Evolutionary conservation across 495 filamentous ascomycete species (phyloP).

Genomic region (Neurospora tetraspora): DNA sequence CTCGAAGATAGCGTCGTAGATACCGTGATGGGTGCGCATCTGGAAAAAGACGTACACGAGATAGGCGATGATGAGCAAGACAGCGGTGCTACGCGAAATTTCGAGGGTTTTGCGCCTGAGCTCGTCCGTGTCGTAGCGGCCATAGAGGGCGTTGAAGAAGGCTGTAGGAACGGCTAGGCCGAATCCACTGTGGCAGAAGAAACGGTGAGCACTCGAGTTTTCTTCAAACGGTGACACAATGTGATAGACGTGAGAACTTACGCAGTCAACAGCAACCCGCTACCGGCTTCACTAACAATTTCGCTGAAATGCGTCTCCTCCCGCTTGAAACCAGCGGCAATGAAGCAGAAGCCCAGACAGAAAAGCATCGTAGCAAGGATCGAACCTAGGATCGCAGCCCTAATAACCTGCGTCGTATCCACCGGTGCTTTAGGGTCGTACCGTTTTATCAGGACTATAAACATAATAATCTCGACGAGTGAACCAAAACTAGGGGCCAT

Average conservation of each 20-base stretch:
- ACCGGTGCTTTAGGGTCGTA: not conserved
- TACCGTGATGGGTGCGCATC: slow-evolving; percentile 67
- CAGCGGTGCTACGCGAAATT: slow-evolving; percentile 24
- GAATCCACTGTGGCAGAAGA: slow-evolving; percentile 41
- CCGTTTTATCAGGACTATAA: slow-evolving; percentile 56
- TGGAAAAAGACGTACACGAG: slow-evolving; percentile 74
- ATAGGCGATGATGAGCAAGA: slow-evolving; percentile 74
- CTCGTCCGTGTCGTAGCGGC: not conserved
- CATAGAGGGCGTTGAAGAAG: slow-evolving; percentile 54
- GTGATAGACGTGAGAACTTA: slow-evolving; percentile 17
- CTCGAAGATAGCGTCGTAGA: slow-evolving; percentile 55
- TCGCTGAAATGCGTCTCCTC: slow-evolving; percentile 62
- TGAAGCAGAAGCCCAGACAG: slow-evolving; percentile 46
- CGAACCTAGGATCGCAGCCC: slow-evolving; percentile 30
- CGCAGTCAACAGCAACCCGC: slow-evolving; percentile 71
- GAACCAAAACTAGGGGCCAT: slow-evolving; percentile 44
- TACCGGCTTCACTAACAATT: slow-evolving; percentile 71
- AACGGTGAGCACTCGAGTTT: slow-evolving; percentile 2
- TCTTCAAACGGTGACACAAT: not conserved
- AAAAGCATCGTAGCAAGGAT: slow-evolving; percentile 31
- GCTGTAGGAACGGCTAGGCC: slow-evolving; percentile 76
- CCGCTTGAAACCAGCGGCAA: slow-evolving; percentile 59
- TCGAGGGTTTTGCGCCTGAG: not conserved
- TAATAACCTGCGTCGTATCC: slow-evolving; percentile 59
- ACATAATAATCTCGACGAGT: slow-evolving; percentile 73